phyloP scores from a whole-genome alignment of 305 asterid genomes.

The Ilex paraguariensis region DNA sequence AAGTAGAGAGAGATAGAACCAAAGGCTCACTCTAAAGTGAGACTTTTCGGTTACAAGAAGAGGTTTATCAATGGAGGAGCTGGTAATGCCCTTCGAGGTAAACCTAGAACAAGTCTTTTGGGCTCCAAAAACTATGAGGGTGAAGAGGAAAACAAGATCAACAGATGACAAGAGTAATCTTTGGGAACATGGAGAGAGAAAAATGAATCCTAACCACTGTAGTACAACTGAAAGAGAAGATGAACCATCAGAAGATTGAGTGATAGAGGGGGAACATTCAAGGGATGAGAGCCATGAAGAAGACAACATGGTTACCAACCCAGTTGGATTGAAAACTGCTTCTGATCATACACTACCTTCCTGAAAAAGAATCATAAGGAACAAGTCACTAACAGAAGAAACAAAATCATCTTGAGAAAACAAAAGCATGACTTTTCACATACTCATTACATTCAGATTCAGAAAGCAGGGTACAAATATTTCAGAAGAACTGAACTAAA shows the following conservation, averaged over 20 bases:
- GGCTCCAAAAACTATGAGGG: constrained; percentile 24
- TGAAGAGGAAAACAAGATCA: constrained; percentile 36
- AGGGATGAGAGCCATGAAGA: constrained; percentile 44
- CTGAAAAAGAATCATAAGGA: constrained; percentile 9
- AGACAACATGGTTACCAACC: constrained; percentile 13
- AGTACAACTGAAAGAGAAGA: constrained; percentile 13
- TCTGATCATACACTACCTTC: constrained; percentile 5
- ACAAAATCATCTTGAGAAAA: neutral
- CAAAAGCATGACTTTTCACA: neutral
- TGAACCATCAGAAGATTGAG: constrained; percentile 19
- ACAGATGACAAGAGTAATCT: constrained; percentile 42
- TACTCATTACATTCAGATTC: no score
- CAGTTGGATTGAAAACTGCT: constrained; percentile 7
- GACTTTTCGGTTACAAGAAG: constrained; percentile 32
- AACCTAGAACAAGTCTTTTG: constrained; percentile 31
- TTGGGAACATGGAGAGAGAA: constrained; percentile 55
- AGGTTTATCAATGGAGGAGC: constrained; percentile 33
- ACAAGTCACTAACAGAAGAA: neutral
- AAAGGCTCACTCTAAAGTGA: constrained; percentile 25
- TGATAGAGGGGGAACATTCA: constrained; percentile 39
- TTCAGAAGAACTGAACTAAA: no score
- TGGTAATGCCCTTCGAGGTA: constrained; percentile 15
- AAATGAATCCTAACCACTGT: constrained; percentile 39
- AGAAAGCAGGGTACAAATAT: no score
- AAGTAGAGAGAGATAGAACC: constrained; percentile 34